Percentiles rank a stretch among this genome's conserved stretches.
These are phyloP conservation scores for Eucalyptus microcorys DNA, from an alignment of 345 rosid species.

Conservation along the genomic window DNA sequence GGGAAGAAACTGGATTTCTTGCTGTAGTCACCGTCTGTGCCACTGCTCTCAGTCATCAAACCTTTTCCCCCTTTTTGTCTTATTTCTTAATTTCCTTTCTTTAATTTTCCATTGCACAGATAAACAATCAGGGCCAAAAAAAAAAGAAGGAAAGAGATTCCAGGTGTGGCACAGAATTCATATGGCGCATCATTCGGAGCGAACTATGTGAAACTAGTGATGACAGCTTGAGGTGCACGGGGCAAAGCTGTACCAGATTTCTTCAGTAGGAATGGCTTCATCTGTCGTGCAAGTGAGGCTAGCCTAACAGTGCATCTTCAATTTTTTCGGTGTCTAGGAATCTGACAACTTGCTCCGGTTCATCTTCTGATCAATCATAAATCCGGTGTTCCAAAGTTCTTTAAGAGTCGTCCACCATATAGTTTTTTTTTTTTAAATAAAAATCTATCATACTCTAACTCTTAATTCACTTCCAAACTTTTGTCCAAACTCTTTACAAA, in stretches of 20 bases:
- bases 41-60: neutral
- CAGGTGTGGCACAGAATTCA: neutral
- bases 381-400: neutral
- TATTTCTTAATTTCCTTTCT: neutral
- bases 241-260: neutral
- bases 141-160: no score
- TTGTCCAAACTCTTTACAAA: fast-evolving
- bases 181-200: neutral
- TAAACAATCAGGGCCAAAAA: neutral
- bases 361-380: neutral
- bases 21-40: neutral
- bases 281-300: neutral
- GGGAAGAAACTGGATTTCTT: neutral
- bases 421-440: no score
- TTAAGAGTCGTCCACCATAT: neutral
- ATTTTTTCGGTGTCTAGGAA: neutral
- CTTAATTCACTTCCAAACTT: no score
- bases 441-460: no score
- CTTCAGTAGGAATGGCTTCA: neutral
- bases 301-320: neutral
- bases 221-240: neutral
- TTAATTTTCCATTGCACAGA: neutral
- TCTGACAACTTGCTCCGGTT: neutral
- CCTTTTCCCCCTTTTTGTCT: neutral
- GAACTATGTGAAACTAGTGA: neutral